These are phyloP conservation scores for Pichia sp. DNA, from an alignment of 1,139 yeast genomes.

Conservation along the genomic window DNA sequence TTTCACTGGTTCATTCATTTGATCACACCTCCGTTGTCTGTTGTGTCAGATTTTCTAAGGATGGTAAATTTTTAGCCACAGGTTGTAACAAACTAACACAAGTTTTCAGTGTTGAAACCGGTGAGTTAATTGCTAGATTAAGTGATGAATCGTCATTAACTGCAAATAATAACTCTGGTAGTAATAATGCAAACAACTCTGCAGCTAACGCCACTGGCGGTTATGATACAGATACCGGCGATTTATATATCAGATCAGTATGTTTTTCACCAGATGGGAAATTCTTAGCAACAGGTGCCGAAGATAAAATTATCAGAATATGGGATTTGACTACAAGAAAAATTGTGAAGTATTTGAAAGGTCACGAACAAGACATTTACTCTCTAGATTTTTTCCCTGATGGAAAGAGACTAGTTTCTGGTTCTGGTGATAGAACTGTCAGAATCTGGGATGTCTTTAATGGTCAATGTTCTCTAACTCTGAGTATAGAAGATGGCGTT, in stretches of 20 bases:
- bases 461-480: conserved; percentile 83
- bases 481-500: conserved; percentile 94
- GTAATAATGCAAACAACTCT: background rate
- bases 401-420: conserved; percentile 89
- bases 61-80: conserved; percentile 90
- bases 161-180: conserved; percentile 15
- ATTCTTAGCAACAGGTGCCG: conserved; percentile 95
- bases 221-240: conserved; percentile 50
- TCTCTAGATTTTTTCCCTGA: conserved; percentile 94
- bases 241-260: conserved; percentile 87
- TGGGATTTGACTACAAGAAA: conserved; percentile 91
- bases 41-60: conserved; percentile 88
- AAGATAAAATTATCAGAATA: conserved; percentile 90
- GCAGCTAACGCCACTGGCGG: conserved; percentile 17
- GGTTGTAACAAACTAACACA: conserved; percentile 97
- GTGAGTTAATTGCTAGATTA: conserved; percentile 79
- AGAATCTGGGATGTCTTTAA: conserved; percentile 94
- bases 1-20: conserved; percentile 80
- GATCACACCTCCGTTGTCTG: conserved; percentile 94
- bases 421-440: conserved; percentile 95
- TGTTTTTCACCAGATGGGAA: conserved; percentile 97
- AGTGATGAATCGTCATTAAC: conserved; percentile 65
- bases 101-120: conserved; percentile 87
- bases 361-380: conserved; percentile 97
- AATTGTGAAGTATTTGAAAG: conserved; percentile 79